phyloP scores from a whole-genome alignment of 164 flowering plant genomes.

The Vitis rotundifolia region DNA sequence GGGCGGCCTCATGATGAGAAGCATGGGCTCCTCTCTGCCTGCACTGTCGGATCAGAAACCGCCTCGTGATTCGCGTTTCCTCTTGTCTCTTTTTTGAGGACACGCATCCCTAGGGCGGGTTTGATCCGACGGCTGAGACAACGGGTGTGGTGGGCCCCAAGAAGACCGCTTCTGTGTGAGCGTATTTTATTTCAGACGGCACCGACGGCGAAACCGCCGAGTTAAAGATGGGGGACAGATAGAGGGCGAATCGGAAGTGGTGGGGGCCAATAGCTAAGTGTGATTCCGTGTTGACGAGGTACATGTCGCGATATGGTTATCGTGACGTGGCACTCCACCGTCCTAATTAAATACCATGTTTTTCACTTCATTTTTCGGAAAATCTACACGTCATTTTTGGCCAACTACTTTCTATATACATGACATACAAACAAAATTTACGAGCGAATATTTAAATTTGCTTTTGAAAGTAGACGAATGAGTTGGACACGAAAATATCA shows the following conservation, averaged over 20 bases:
- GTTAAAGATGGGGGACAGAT: constrained; percentile 11
- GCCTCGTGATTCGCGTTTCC: constrained; percentile 2
- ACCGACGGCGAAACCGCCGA: constrained; percentile 23
- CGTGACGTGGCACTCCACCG: constrained; percentile 27
- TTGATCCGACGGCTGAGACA: background rate
- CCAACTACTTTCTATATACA: background rate
- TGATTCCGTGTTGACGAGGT: constrained; percentile 49
- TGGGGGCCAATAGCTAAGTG: constrained; percentile 17
- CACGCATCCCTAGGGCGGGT: background rate
- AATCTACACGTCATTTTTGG: background rate
- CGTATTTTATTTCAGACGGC: constrained; percentile 8
- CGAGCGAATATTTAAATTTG: too few species aligned
- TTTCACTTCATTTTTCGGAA: background rate
- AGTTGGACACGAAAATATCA: too few species aligned
- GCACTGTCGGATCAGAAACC: background rate
- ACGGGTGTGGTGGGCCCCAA: background rate
- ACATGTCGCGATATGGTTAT: constrained; percentile 22
- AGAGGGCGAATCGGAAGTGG: constrained; percentile 15
- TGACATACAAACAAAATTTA: background rate
- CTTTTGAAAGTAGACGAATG: too few species aligned
- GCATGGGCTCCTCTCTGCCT: constrained; percentile 9
- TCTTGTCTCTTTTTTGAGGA: background rate
- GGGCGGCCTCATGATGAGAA: constrained; percentile 18
- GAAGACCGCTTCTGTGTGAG: background rate
- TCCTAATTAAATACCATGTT: background rate